phyloP scores from a whole-genome alignment of 257 asterid species.

The Oldenlandia corymbosa region DNA sequence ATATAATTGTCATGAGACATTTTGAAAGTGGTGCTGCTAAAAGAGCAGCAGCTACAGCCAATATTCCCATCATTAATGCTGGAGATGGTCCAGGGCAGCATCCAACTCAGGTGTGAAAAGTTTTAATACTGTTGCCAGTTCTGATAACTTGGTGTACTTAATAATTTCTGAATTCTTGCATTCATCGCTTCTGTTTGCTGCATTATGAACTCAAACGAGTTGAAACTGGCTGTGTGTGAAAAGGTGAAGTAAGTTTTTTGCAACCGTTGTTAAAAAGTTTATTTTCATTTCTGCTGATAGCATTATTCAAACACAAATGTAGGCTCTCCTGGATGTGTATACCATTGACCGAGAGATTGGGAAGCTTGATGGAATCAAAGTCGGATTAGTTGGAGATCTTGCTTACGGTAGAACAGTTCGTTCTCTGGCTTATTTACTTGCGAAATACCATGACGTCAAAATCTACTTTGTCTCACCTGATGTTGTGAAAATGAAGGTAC shows the following conservation, averaged over 20 bases:
- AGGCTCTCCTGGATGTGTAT: slow-evolving; percentile 88
- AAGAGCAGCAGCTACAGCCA: slow-evolving; percentile 73
- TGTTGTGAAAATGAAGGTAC: slow-evolving; percentile 89
- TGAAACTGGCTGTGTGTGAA: neutral
- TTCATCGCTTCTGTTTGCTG: neutral
- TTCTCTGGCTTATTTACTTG: slow-evolving; percentile 84
- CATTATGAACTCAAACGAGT: too few species aligned
- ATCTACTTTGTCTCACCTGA: slow-evolving; percentile 86
- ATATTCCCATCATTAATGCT: slow-evolving; percentile 86
- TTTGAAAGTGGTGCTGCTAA: slow-evolving; percentile 97
- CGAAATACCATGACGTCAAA: slow-evolving; percentile 67
- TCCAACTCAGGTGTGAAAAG: slow-evolving; percentile 76
- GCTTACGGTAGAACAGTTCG: slow-evolving; percentile 92
- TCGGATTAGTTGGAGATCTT: slow-evolving; percentile 95
- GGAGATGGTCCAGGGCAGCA: slow-evolving; percentile 99
- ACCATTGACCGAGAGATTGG: slow-evolving; percentile 87
- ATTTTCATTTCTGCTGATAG: neutral
- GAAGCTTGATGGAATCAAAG: slow-evolving; percentile 80
- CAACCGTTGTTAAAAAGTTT: neutral
- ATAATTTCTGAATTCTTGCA: neutral
- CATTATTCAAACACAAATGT: slow-evolving; percentile 2
- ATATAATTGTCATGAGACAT: slow-evolving; percentile 91
- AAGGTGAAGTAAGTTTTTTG: neutral
- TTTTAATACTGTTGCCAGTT: neutral
- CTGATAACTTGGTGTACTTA: neutral